A percentile compares a stretch with the other conserved stretches of the same genome.
phyloP scores from a whole-genome alignment of 805 yeast species.

The Barnettozyma sucrosica region DNA sequence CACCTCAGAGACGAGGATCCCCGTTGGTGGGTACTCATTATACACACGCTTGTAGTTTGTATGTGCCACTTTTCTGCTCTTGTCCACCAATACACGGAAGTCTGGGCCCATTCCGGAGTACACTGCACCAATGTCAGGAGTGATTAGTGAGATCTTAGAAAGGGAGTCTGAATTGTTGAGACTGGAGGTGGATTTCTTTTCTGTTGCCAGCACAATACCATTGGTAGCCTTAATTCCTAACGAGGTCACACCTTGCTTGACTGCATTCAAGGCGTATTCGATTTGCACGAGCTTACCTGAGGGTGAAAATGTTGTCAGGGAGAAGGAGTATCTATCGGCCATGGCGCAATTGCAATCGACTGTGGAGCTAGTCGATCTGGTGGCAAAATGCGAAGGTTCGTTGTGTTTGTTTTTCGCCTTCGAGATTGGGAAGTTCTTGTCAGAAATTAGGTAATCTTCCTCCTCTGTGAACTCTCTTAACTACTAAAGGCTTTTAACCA shows the following conservation, averaged over 20 bases:
- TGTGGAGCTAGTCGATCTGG: neutral
- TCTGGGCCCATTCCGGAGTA: conserved; percentile 99
- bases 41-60: conserved; percentile 88
- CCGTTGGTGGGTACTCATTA: conserved; percentile 96
- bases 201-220: conserved; percentile 96
- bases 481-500: too few relatives aligned
- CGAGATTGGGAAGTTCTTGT: neutral
- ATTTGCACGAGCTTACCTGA: conserved; percentile 98
- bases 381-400: neutral
- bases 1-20: conserved; percentile 85
- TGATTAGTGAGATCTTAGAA: conserved; percentile 72
- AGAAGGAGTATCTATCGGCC: conserved; percentile 98
- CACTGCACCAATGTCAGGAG: conserved; percentile 95
- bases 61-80: conserved; percentile 89
- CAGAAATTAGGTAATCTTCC: neutral
- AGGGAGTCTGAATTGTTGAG: conserved; percentile 70
- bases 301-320: conserved; percentile 96
- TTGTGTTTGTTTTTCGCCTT: conserved; percentile 12
- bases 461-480: too few relatives aligned
- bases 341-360: conserved; percentile 31
- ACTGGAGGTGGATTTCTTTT: conserved; percentile 78
- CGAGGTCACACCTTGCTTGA: conserved; percentile 95
- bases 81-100: conserved; percentile 88
- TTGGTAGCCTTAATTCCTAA: conserved; percentile 91
- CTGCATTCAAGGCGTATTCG: conserved; percentile 95